Percentiles rank a stretch among this genome's conserved stretches.
These are phyloP conservation scores for Halophytophthora polymorphica DNA, from an alignment of 352 stramenopile species.

Conservation along the genomic window DNA sequence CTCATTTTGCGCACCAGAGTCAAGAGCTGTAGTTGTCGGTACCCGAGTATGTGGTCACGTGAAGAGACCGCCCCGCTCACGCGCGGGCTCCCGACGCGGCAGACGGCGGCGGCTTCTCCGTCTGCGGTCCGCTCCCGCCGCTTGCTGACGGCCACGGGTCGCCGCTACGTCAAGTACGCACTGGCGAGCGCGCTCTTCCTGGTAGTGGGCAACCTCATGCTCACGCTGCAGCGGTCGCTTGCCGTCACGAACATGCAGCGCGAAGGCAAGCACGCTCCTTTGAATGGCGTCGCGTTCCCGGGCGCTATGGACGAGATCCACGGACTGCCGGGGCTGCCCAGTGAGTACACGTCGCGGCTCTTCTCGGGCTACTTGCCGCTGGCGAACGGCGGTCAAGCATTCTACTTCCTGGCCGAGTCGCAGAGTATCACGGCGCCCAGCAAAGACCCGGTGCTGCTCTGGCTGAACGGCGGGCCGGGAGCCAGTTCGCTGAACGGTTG, in stretches of 20 bases:
- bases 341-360: constrained; percentile 45
- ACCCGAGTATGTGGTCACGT: constrained; percentile 1
- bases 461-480: constrained; percentile 67
- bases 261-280: constrained; percentile 4
- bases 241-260: constrained; percentile 24
- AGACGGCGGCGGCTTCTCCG: constrained; percentile 14
- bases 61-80: constrained; percentile 36
- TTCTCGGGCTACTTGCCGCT: constrained; percentile 62
- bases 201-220: constrained; percentile 27
- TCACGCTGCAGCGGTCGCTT: constrained; percentile 29
- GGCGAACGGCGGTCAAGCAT: constrained; percentile 51
- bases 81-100: constrained; percentile 17
- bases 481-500: constrained; percentile 55
- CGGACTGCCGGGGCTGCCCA: constrained; percentile 35
- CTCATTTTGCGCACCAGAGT: too few relatives aligned
- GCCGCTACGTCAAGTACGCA: constrained; percentile 24
- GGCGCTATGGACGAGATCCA: constrained; percentile 49
- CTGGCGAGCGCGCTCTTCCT: constrained; percentile 25
- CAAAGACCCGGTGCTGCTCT: constrained; percentile 56
- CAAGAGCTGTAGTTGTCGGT: too few relatives aligned
- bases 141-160: constrained; percentile 16
- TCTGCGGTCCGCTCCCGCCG: constrained; percentile 9
- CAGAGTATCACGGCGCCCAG: constrained; percentile 33
- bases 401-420: constrained; percentile 71
- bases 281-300: constrained; percentile 26